Percentiles rank a stretch among this genome's conserved stretches.
Evolutionary conservation across 2,329 filamentous ascomycete genomes (phyloP).

Genomic region (Triangularia setosa): DNA sequence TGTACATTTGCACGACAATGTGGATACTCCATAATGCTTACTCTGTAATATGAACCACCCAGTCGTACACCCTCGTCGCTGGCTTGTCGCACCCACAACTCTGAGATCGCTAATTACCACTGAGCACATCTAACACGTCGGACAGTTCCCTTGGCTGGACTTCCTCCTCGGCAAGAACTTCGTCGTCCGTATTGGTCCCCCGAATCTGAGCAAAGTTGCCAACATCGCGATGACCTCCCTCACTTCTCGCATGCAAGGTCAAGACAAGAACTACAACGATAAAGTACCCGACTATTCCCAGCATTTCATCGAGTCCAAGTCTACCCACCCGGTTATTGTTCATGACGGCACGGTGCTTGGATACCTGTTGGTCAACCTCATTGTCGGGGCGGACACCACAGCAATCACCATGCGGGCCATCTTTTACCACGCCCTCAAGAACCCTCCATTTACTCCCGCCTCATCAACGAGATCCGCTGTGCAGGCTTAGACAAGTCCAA

Average conservation of each 20-base stretch:
- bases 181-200: constrained; percentile 32
- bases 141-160: constrained; percentile 28
- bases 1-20: too few relatives aligned
- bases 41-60: too few relatives aligned
- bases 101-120: too few relatives aligned
- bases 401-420: constrained; percentile 58
- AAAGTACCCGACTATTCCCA: constrained; percentile 47
- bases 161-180: constrained; percentile 38
- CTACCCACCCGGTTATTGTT: constrained; percentile 53
- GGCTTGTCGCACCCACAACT: too few relatives aligned
- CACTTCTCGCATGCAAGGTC: constrained; percentile 13
- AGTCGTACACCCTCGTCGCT: too few relatives aligned
- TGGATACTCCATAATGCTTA: too few relatives aligned
- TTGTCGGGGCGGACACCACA: constrained; percentile 59
- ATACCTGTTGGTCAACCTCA: constrained; percentile 23
- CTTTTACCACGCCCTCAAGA: constrained; percentile 59
- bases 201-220: constrained; percentile 28
- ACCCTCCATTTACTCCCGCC: constrained; percentile 43
- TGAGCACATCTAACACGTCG: too few relatives aligned
- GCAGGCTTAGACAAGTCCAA: constrained; percentile 29
- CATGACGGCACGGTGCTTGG: constrained; percentile 29
- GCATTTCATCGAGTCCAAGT: constrained; percentile 53
- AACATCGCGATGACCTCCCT: constrained; percentile 29
- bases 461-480: constrained; percentile 52
- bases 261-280: constrained; percentile 13